Percentiles rank a stretch among this genome's conserved stretches.
Conservation (phyloP, 208 protist genomes). For the Herpetomonas samuelpessoai region DNA sequence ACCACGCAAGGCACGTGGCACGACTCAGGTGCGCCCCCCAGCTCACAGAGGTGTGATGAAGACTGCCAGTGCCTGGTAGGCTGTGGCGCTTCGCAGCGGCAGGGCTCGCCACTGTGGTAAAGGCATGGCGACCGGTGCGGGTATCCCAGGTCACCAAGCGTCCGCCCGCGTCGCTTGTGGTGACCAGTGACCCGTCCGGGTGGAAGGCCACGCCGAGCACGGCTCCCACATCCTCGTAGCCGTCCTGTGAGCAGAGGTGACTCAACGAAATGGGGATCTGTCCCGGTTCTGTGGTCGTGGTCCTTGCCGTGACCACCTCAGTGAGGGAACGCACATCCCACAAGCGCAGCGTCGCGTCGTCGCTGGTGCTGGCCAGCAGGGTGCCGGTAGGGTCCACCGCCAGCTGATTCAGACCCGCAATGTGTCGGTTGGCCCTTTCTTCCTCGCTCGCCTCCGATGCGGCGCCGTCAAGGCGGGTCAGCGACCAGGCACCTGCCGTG, state of each 20-base stretch:
- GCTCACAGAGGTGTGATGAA: slow-evolving; percentile 13
- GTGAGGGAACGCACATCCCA: slow-evolving; percentile 50
- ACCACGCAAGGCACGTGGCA: slow-evolving; percentile 73
- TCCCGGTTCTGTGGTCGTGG: slow-evolving; percentile 4
- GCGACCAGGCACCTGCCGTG: slow-evolving; percentile 4
- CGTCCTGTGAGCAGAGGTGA: slow-evolving; percentile 58
- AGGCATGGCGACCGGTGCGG: slow-evolving; percentile 54
- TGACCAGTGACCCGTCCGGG: slow-evolving; percentile 68
- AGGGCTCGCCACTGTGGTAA: slow-evolving; percentile 25
- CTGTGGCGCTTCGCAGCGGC: background rate
- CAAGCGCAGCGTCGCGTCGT: slow-evolving; percentile 44
- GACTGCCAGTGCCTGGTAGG: background rate
- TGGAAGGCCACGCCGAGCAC: slow-evolving; percentile 67
- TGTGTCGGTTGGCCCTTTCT: slow-evolving; percentile 11
- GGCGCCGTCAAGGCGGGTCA: background rate
- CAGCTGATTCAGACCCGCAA: slow-evolving; percentile 29
- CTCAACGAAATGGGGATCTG: slow-evolving; percentile 4
- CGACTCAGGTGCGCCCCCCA: slow-evolving; percentile 55
- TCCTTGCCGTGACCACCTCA: background rate
- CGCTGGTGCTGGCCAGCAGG: slow-evolving; percentile 60
- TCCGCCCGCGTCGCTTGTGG: slow-evolving; percentile 63
- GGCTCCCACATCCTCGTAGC: slow-evolving; percentile 43
- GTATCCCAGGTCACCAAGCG: slow-evolving; percentile 73
- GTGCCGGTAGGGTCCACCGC: slow-evolving; percentile 67
- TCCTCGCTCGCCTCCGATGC: slow-evolving; percentile 1